Percentiles rank a stretch among this genome's conserved stretches.
Conservation (phyloP, 2,329 filamentous ascomycete species). For the Fusarium graminum region DNA sequence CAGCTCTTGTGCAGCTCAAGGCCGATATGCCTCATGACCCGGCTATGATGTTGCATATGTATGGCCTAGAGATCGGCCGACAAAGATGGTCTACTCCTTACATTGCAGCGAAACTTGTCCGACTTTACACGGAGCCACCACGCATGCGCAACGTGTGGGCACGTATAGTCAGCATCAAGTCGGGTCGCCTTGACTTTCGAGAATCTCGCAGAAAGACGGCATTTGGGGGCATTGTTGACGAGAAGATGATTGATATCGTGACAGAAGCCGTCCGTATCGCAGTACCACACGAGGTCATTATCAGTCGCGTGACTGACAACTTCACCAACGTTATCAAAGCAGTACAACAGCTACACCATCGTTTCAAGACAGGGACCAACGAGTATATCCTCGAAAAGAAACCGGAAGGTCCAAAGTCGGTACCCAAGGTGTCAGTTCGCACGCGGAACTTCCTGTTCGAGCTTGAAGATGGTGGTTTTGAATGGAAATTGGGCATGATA, state of each 20-base stretch:
- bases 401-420: conserved; percentile 85
- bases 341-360: conserved; percentile 89
- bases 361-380: conserved; percentile 87
- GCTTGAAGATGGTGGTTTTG: conserved; percentile 94
- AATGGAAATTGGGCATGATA: conserved; percentile 96
- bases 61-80: conserved; percentile 82
- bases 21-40: conserved; percentile 90
- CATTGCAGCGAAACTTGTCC: conserved; percentile 78
- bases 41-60: conserved; percentile 90
- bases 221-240: conserved; percentile 70
- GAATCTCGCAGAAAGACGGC: conserved; percentile 78
- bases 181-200: conserved; percentile 82
- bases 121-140: conserved; percentile 90
- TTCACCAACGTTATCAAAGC: conserved; percentile 89
- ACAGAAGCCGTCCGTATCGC: conserved; percentile 88
- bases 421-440: conserved; percentile 87
- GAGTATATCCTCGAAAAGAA: conserved; percentile 89
- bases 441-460: conserved; percentile 89
- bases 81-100: conserved; percentile 92
- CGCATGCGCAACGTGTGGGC: conserved; percentile 88
- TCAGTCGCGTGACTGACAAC: conserved; percentile 95
- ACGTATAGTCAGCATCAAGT: conserved; percentile 85
- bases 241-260: conserved; percentile 85
- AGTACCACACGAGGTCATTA: conserved; percentile 89
- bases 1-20: conserved; percentile 86